Evolutionary conservation across 768 basidiomycete genomes (phyloP).

Genomic region (Porpolomopsis calyptriformis): DNA sequence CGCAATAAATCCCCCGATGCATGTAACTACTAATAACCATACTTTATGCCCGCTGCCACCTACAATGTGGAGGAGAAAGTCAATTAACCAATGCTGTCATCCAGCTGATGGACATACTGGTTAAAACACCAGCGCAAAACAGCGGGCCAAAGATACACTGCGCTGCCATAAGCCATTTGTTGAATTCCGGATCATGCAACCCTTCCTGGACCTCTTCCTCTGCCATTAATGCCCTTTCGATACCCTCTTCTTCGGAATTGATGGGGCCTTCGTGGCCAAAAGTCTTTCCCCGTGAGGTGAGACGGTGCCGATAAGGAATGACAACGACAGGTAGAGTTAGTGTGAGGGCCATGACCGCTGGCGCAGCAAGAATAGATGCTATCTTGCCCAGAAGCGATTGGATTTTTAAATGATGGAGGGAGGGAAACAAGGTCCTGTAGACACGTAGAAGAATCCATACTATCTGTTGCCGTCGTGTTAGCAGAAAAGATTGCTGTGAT

Average conservation of each 20-base stretch:
- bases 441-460: constrained; percentile 29
- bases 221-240: constrained; percentile 57
- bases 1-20: constrained; percentile 41
- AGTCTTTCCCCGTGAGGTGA: constrained; percentile 27
- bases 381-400: constrained; percentile 66
- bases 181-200: constrained; percentile 52
- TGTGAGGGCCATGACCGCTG: constrained; percentile 77
- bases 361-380: constrained; percentile 71
- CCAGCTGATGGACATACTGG: constrained; percentile 41
- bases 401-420: constrained; percentile 58
- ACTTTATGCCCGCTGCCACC: constrained; percentile 34
- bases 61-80: constrained; percentile 16
- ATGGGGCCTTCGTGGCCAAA: constrained; percentile 36
- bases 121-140: constrained; percentile 65
- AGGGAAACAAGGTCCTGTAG: constrained; percentile 71
- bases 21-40: constrained; percentile 46
- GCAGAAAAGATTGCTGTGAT: constrained; percentile 32
- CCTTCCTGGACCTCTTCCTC: constrained; percentile 67
- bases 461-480: constrained; percentile 31
- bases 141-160: constrained; percentile 80
- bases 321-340: constrained; percentile 87
- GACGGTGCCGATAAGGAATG: constrained; percentile 33
- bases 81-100: constrained; percentile 3
- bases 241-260: constrained; percentile 69
- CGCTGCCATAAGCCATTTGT: constrained; percentile 74